These are phyloP conservation scores for Linnemannia schmuckeri DNA, from an alignment of 192 early-diverging fungal genomes.

Conservation along the genomic window DNA sequence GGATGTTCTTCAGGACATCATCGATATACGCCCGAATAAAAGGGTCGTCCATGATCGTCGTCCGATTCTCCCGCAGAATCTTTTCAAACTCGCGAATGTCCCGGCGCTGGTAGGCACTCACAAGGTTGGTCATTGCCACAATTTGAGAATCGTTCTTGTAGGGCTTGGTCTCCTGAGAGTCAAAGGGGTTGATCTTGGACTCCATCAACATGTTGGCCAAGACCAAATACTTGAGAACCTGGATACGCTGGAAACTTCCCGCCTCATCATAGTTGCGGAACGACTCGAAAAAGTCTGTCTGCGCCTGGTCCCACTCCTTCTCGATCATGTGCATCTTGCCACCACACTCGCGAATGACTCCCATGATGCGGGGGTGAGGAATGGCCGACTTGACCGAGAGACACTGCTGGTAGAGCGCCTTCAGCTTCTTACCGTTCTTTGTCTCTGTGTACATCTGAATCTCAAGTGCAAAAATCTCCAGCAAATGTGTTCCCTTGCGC, in stretches of 20 bases:
- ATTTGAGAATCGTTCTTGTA: slow-evolving; percentile 95
- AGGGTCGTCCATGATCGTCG: slow-evolving; percentile 87
- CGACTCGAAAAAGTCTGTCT: slow-evolving; percentile 96
- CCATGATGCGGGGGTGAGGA: slow-evolving; percentile 96
- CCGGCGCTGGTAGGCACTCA: slow-evolving; percentile 90
- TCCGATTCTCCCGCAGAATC: slow-evolving; percentile 78
- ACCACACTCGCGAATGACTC: slow-evolving; percentile 95
- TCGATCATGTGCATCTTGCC: slow-evolving; percentile 99
- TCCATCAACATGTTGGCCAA: slow-evolving; percentile 97
- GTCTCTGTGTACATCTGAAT: slow-evolving; percentile 96
- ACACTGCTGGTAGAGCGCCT: slow-evolving; percentile 92
- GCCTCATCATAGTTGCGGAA: slow-evolving; percentile 99
- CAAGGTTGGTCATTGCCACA: slow-evolving; percentile 92
- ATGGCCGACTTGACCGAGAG: slow-evolving; percentile 92
- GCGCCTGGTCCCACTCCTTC: slow-evolving; percentile 92
- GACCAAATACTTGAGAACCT: slow-evolving; percentile 95
- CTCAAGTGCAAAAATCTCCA: slow-evolving; percentile 95
- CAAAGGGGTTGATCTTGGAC: slow-evolving; percentile 95
- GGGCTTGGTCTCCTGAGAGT: slow-evolving; percentile 97
- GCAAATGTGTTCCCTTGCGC: slow-evolving; percentile 91
- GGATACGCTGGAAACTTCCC: slow-evolving; percentile 91
- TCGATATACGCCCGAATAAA: slow-evolving; percentile 94
- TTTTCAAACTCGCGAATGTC: slow-evolving; percentile 92
- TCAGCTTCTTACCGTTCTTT: slow-evolving; percentile 89
- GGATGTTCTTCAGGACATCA: slow-evolving; percentile 93